A percentile compares a stretch with the other conserved stretches of the same genome.
Conservation (phyloP, 2,329 filamentous ascomycete species). For the Pseudocercospora vitis region DNA sequence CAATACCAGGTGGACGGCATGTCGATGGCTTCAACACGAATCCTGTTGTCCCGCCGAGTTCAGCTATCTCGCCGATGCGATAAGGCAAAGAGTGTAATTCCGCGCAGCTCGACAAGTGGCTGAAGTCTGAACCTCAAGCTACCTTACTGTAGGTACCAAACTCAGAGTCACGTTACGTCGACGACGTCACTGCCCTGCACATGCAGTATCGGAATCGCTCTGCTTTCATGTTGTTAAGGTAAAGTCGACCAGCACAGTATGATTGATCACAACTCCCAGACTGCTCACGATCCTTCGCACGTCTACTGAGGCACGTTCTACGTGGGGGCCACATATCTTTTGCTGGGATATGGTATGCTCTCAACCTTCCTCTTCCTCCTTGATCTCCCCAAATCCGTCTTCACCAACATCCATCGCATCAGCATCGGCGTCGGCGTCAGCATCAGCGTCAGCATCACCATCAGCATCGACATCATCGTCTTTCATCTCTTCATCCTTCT, state of each 20-base stretch:
- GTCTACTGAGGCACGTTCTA: too few relatives aligned
- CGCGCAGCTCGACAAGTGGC: neutral
- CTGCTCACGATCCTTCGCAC: too few relatives aligned
- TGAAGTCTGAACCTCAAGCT: neutral
- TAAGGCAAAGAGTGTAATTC: neutral
- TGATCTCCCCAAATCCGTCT: conserved; percentile 21
- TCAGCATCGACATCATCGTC: conserved; percentile 31
- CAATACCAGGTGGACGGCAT: neutral
- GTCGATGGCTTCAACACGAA: neutral
- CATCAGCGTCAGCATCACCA: conserved; percentile 24
- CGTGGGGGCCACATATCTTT: neutral
- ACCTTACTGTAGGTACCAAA: too few relatives aligned
- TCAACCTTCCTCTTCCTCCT: conserved; percentile 22
- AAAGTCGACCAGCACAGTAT: too few relatives aligned
- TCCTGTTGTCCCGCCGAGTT: neutral
- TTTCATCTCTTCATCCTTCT: conserved; percentile 21
- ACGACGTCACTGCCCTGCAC: neutral
- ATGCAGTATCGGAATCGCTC: neutral
- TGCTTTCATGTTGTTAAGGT: too few relatives aligned
- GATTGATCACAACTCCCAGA: too few relatives aligned
- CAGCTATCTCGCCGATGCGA: neutral
- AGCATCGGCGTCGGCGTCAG: conserved; percentile 28
- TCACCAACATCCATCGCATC: conserved; percentile 29
- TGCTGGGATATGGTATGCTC: neutral
- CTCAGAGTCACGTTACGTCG: too few relatives aligned